Base-by-base conservation (phyloP, 805 yeast genomes). In the Candida insectorum region DNA sequence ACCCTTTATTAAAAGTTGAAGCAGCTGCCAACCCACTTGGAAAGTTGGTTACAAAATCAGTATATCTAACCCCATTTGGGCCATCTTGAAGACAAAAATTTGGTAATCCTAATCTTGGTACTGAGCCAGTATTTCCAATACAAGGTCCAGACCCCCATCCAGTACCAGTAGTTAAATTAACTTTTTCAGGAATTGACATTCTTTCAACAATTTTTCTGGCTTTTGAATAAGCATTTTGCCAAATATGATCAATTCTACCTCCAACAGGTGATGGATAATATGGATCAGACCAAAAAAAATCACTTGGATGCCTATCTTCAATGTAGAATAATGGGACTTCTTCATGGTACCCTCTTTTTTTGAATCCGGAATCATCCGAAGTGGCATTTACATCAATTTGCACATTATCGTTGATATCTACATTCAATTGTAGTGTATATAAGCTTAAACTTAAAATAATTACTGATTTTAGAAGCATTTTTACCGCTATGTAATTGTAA, bases 141-240 rank as follows among this genome's bases (percentile, higher is more conserved):
- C 81, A 74, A 2, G 78, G 79, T 5, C 81, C 81, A 18, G 75
- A 64, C 2, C 77, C 77, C 75, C 79, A 76, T 13, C 80, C 80
- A 10, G 77, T 75, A 12, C 83, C 84, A 3, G 81, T 73, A 5
- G 83, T 78, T 31, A 78, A 53, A 48, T 78, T 78, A 17, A 75
- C 81, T 44, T 77, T 78, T 48, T 79, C 85, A 12, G 67, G 56
- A 24, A 72, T 65, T 4, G 81, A 63, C 75, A 79, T 71, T 40
- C 70, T 71, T 34, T 71, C 70, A 12, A 77, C 81, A 19, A 77
- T 49, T 35, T 64, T 70, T 39, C 75, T 58, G 2, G 83, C 84
- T 34, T 71, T 71, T 12, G 64, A 69, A 48, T 67, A 77, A 2
- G 84, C 83, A 11, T 61, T 65, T 39, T 65, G 71, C 85, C 85